A percentile compares a stretch with the other conserved stretches of the same genome.
Conservation (phyloP, 805 yeast genomes). For the Monosporozyma aerobia region DNA sequence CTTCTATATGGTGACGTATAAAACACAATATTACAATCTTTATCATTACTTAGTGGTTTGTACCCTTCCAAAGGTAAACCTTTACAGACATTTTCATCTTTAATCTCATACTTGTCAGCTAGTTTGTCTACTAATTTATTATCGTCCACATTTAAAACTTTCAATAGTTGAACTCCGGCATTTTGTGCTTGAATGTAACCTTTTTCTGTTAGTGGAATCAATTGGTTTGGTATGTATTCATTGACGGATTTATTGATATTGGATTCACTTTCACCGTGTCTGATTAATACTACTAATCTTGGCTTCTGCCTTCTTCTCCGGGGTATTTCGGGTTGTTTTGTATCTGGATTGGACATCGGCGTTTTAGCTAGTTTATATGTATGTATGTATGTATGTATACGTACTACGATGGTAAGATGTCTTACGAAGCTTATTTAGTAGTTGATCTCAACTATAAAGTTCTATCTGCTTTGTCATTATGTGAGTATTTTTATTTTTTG, state of each 20-base stretch:
- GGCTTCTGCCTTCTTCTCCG: slow-evolving; percentile 27
- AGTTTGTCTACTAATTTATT: slow-evolving; percentile 12
- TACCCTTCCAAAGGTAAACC: slow-evolving; percentile 15
- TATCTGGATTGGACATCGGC: neutral
- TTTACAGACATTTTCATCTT: slow-evolving; percentile 5
- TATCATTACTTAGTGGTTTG: slow-evolving; percentile 23
- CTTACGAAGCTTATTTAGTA: neutral
- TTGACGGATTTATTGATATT: slow-evolving; percentile 79
- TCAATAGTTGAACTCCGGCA: slow-evolving; percentile 47
- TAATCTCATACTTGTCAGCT: slow-evolving; percentile 12
- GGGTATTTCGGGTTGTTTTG: neutral
- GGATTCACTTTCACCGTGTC: slow-evolving; percentile 93
- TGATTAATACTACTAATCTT: slow-evolving; percentile 60
- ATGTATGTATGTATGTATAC: neutral
- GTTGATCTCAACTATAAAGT: neutral
- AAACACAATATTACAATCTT: slow-evolving; percentile 56
- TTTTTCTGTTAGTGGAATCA: slow-evolving; percentile 57
- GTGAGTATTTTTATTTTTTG: too few relatives aligned
- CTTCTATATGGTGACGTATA: slow-evolving; percentile 82
- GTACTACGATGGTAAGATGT: neutral
- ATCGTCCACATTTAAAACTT: slow-evolving; percentile 22
- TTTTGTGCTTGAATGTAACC: slow-evolving; percentile 58
- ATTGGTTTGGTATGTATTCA: slow-evolving; percentile 69
- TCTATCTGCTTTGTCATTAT: neutral
- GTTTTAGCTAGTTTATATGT: neutral